Conservation (phyloP, 1,284 basidiomycete genomes). For the Tilletia walkeri region DNA sequence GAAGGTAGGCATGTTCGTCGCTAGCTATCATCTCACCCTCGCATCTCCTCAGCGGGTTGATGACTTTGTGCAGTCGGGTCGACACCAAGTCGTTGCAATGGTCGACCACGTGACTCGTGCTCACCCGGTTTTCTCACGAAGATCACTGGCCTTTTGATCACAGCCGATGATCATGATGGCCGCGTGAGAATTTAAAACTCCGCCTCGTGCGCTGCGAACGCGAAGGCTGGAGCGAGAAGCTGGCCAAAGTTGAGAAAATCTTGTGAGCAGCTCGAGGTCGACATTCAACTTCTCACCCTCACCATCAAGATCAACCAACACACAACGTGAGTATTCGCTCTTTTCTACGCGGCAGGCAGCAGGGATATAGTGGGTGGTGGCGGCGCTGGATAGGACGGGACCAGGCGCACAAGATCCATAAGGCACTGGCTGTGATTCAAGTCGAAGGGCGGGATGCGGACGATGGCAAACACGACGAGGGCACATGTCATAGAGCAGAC, state of each 20-base stretch:
- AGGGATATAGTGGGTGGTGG: not conserved
- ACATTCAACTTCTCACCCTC: conserved; percentile 3
- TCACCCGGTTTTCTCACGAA: not conserved
- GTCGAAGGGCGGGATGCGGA: not conserved
- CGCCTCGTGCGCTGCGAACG: not conserved
- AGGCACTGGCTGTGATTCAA: not conserved
- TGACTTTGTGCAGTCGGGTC: too few relatives aligned
- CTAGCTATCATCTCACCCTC: too few relatives aligned
- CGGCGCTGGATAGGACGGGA: not conserved
- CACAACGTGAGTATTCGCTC: not conserved
- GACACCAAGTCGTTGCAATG: too few relatives aligned
- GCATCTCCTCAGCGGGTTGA: too few relatives aligned
- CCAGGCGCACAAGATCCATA: not conserved
- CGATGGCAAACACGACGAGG: not conserved
- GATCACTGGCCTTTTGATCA: not conserved
- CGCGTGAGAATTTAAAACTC: not conserved
- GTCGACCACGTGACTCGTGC: not conserved
- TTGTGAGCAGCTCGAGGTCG: not conserved
- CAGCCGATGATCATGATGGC: not conserved
- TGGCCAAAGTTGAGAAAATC: not conserved
- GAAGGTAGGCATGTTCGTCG: too few relatives aligned
- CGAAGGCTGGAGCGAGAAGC: not conserved
- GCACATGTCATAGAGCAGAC: not conserved
- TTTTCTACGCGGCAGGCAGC: not conserved
- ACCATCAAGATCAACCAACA: conserved; percentile 7